A percentile compares a stretch with the other conserved stretches of the same genome.
Conservation (phyloP, 2,329 filamentous ascomycete genomes). For the Cercospora sp. region DNA sequence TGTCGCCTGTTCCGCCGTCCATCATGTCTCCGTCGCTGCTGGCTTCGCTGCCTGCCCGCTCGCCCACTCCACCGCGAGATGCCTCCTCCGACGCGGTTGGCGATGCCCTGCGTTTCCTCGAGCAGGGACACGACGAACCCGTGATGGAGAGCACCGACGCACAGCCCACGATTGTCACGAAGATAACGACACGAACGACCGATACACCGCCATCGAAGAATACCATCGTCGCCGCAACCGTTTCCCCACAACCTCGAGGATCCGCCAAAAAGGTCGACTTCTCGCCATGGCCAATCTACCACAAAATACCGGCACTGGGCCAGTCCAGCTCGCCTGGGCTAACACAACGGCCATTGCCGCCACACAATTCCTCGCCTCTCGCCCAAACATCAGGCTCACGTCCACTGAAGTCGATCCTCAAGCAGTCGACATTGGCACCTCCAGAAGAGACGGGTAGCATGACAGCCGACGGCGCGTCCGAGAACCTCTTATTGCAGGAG, state of each 20-base stretch:
- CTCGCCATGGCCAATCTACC: conserved; percentile 58
- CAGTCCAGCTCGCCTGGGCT: conserved; percentile 42
- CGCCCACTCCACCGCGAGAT: conserved; percentile 59
- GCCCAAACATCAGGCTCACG: conserved; percentile 47
- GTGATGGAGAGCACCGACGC: background rate
- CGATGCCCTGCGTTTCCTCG: conserved; percentile 40
- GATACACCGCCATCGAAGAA: conserved; percentile 24
- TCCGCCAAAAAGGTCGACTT: conserved; percentile 62
- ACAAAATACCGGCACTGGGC: conserved; percentile 34
- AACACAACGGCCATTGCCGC: conserved; percentile 35
- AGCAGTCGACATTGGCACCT: conserved; percentile 56
- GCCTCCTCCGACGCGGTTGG: conserved; percentile 41
- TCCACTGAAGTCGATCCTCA: conserved; percentile 76
- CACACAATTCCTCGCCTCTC: conserved; percentile 35
- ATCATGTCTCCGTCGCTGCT: conserved; percentile 38
- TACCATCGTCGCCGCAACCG: conserved; percentile 24
- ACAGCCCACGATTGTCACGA: background rate
- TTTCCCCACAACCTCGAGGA: conserved; percentile 41
- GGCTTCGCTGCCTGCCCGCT: conserved; percentile 52
- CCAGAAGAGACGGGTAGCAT: conserved; percentile 40
- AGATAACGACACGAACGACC: background rate
- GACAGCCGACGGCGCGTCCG: conserved; percentile 42
- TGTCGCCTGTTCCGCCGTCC: conserved; percentile 23
- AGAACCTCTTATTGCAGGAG: conserved; percentile 47
- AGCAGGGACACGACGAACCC: conserved; percentile 37